phyloP scores from a whole-genome alignment of 345 rosid genomes.

The Orychophragmus violaceus region DNA sequence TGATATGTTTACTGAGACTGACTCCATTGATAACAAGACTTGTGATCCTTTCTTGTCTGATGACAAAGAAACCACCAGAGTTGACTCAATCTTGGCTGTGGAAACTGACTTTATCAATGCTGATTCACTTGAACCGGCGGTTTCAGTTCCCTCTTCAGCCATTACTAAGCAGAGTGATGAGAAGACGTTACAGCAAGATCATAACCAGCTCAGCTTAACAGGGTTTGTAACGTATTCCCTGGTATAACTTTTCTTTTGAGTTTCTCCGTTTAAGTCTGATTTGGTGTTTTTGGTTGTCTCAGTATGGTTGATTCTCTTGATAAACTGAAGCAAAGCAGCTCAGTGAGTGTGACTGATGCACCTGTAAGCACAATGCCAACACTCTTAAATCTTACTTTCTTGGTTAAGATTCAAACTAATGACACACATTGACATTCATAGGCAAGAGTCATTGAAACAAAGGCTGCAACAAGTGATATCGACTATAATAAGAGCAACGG shows the following conservation, averaged over 20 bases:
- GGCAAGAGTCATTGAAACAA: slow-evolving; percentile 25
- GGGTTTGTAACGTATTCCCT: slow-evolving; percentile 11
- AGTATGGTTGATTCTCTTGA: slow-evolving; percentile 16
- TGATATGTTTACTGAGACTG: slow-evolving; percentile 49
- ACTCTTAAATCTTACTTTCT: not conserved
- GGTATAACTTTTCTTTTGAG: slow-evolving; percentile 11
- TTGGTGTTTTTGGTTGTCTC: slow-evolving; percentile 4
- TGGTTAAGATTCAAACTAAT: not conserved
- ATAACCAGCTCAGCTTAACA: not conserved
- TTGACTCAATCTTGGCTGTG: slow-evolving; percentile 25
- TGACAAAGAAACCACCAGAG: slow-evolving; percentile 19
- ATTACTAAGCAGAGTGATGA: slow-evolving; percentile 28
- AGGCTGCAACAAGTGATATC: slow-evolving; percentile 22
- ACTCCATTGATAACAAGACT: slow-evolving; percentile 22
- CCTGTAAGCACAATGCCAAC: slow-evolving; percentile 9
- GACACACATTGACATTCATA: not conserved
- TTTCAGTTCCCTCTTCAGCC: slow-evolving; percentile 17
- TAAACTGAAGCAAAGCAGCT: slow-evolving; percentile 33
- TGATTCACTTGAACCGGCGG: slow-evolving; percentile 18
- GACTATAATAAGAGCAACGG: slow-evolving; percentile 40
- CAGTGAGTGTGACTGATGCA: slow-evolving; percentile 13
- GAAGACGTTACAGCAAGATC: slow-evolving; percentile 14
- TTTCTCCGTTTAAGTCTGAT: not conserved
- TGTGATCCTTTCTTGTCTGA: slow-evolving; percentile 17
- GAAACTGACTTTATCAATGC: slow-evolving; percentile 21